Evolutionary conservation across 2,329 filamentous ascomycete genomes (phyloP), one percentile per base, ranked within the genome.

Genomic region (Cladosporium halotolerans): DNA sequence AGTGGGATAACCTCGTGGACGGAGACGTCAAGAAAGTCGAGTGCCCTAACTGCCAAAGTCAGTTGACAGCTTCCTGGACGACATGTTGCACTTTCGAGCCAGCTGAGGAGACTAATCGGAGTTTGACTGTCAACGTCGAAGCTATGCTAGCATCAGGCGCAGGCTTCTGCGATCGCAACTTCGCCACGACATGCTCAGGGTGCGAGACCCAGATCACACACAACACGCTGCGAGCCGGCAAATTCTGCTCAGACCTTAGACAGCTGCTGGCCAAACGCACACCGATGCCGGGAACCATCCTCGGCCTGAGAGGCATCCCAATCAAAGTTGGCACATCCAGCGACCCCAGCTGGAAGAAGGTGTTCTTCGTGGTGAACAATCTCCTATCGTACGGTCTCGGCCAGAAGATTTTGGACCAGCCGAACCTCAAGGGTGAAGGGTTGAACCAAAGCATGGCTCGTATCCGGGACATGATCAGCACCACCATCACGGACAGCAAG

Each of bases 281-380:
- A 1, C 82, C 85, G 0, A 81, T 91, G 74, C 82, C 84, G 0
- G 86, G 87, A 1, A 89, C 86, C 0, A 66, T 89, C 4, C 73
- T 89, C 7, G 73, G 80, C 8, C 64, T 76, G 0, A 66, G 69
- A 1, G 86, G 86, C 0, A 67, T 72, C 13, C 79, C 82, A 16
- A 36, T 53, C 36, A 14, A 31, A 4, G 19, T 42, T 19, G 38
- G 36, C 39, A 33, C 42, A 28, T 41, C 38, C 11, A 28, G 41
- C 28, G 45, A 46, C 13, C 11, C 28, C 8, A 28, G 23, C 13
- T 47, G 45, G 43, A 50, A 50, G 4, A n/a, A 33, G 32, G 44
- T 49, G 13, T 48, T 23, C 18, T 47, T 19, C 8, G 43, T 23
- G 18, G n/a, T 47, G 1, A 66, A 67, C 39, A 58, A 56, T 2